Evolutionary conservation across 2,329 filamentous ascomycete genomes (phyloP).

Genomic region (Diaporthe destruens): DNA sequence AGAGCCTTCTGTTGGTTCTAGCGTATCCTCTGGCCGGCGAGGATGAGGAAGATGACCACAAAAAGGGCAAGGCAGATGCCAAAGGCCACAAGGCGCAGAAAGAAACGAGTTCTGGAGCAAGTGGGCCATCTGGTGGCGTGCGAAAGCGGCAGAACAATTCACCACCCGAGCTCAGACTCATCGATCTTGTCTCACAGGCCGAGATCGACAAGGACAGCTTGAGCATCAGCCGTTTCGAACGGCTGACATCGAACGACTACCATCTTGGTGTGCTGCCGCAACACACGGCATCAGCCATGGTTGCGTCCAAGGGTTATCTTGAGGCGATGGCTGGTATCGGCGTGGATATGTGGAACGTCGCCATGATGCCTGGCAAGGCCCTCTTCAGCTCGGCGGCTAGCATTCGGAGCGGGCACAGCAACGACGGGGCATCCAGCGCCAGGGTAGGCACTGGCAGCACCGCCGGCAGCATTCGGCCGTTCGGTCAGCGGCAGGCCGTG

Average conservation of each 20-base stretch:
- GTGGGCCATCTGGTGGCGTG: conserved; percentile 74
- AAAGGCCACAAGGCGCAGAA: conserved; percentile 57
- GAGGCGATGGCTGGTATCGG: conserved; percentile 80
- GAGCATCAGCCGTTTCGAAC: conserved; percentile 87
- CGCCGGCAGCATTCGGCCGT: conserved; percentile 50
- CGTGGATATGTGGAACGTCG: conserved; percentile 89
- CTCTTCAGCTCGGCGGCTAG: conserved; percentile 91
- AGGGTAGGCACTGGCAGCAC: conserved; percentile 55
- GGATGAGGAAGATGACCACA: conserved; percentile 68
- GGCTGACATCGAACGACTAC: conserved; percentile 89
- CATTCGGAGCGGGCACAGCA: conserved; percentile 72
- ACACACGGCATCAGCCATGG: conserved; percentile 72
- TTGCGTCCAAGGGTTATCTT: conserved; percentile 78
- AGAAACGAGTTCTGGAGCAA: conserved; percentile 64
- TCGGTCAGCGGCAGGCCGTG: conserved; percentile 44
- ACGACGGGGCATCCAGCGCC: conserved; percentile 68
- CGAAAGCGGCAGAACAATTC: conserved; percentile 81
- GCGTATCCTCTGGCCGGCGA: conserved; percentile 86
- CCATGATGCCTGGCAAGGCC: conserved; percentile 81
- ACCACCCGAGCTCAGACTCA: conserved; percentile 89
- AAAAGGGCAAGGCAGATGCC: conserved; percentile 49
- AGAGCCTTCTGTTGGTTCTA: conserved; percentile 89
- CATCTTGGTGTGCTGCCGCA: conserved; percentile 86
- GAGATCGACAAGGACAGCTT: conserved; percentile 90
- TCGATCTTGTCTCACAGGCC: conserved; percentile 88